These are phyloP conservation scores for Alnus rubra DNA, from an alignment of 306 rosid genomes.

Conservation along the genomic window DNA sequence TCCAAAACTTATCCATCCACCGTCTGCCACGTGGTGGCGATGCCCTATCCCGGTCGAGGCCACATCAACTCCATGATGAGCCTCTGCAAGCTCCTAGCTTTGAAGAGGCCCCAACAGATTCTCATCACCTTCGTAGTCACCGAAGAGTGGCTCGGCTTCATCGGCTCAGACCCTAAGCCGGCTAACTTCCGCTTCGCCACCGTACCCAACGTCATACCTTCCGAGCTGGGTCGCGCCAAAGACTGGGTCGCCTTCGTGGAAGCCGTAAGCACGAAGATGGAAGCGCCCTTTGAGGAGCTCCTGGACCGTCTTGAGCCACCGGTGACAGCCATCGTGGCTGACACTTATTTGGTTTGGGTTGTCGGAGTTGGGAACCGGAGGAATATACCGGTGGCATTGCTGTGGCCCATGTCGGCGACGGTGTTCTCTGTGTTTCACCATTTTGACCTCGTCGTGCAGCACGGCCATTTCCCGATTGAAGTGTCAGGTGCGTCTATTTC, in stretches of 20 bases:
- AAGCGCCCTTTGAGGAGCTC: slow-evolving; percentile 19
- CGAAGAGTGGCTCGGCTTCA: slow-evolving; percentile 35
- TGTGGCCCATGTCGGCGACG: slow-evolving; percentile 48
- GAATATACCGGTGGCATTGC: slow-evolving; percentile 45
- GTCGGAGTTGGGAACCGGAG: slow-evolving; percentile 29
- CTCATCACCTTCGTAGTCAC: slow-evolving; percentile 26
- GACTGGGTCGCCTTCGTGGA: slow-evolving; percentile 15
- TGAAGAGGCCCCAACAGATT: background rate
- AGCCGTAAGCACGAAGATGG: slow-evolving; percentile 11
- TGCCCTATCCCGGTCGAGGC: slow-evolving; percentile 49
- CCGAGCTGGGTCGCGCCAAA: slow-evolving; percentile 12
- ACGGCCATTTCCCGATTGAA: slow-evolving; percentile 10
- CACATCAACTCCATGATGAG: slow-evolving; percentile 50
- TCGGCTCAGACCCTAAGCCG: slow-evolving; percentile 13
- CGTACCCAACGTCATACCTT: slow-evolving; percentile 34
- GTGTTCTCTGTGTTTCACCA: slow-evolving; percentile 22
- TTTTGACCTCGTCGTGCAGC: background rate
- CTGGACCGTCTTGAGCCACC: slow-evolving; percentile 38
- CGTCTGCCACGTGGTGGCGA: slow-evolving; percentile 40
- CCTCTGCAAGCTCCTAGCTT: slow-evolving; percentile 27
- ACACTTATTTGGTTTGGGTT: slow-evolving; percentile 32
- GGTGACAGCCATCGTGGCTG: slow-evolving; percentile 36
- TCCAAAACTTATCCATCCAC: background rate
- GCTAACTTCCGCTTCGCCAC: slow-evolving; percentile 34
- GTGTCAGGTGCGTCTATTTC: background rate